These are phyloP conservation scores for Penicillium hordei DNA, from an alignment of 2,329 filamentous ascomycete genomes.

Conservation along the genomic window DNA sequence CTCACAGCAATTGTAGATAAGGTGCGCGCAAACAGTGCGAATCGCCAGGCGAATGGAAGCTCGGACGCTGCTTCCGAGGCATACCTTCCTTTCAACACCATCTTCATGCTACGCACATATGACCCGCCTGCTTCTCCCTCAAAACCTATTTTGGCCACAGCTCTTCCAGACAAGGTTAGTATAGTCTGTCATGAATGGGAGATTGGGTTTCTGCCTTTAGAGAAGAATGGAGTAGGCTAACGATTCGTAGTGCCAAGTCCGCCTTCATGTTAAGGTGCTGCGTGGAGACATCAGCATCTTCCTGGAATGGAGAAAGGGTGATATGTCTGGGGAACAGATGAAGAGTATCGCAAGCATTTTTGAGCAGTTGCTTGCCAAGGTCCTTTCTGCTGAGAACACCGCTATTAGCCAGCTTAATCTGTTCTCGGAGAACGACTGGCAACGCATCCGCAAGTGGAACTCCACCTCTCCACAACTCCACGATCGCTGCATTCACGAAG, in stretches of 20 bases:
- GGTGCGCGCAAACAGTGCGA: slow-evolving; percentile 16
- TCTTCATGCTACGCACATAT: slow-evolving; percentile 38
- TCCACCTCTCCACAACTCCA: slow-evolving; percentile 44
- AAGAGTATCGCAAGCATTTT: slow-evolving; percentile 55
- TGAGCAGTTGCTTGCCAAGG: slow-evolving; percentile 51
- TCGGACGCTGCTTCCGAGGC: slow-evolving; percentile 16
- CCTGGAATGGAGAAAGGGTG: slow-evolving; percentile 41
- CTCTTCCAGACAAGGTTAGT: slow-evolving; percentile 38
- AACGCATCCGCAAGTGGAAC: slow-evolving; percentile 56
- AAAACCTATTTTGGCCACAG: slow-evolving; percentile 28
- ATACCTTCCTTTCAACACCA: slow-evolving; percentile 38
- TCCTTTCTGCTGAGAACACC: slow-evolving; percentile 46
- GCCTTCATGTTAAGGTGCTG: slow-evolving; percentile 39
- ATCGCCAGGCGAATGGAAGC: slow-evolving; percentile 12
- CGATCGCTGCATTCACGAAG: slow-evolving; percentile 42
- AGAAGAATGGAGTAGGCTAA: background rate
- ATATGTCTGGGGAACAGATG: slow-evolving; percentile 40
- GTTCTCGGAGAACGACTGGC: slow-evolving; percentile 57
- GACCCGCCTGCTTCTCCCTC: slow-evolving; percentile 18
- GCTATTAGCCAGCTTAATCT: slow-evolving; percentile 52
- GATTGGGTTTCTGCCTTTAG: fast-evolving
- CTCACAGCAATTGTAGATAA: slow-evolving; percentile 31
- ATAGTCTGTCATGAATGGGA: no score
- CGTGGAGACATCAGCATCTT: slow-evolving; percentile 38
- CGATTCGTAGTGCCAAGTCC: slow-evolving; percentile 34